Conservation (phyloP, 768 basidiomycete species). For the Vishniacozyma victoriae region DNA sequence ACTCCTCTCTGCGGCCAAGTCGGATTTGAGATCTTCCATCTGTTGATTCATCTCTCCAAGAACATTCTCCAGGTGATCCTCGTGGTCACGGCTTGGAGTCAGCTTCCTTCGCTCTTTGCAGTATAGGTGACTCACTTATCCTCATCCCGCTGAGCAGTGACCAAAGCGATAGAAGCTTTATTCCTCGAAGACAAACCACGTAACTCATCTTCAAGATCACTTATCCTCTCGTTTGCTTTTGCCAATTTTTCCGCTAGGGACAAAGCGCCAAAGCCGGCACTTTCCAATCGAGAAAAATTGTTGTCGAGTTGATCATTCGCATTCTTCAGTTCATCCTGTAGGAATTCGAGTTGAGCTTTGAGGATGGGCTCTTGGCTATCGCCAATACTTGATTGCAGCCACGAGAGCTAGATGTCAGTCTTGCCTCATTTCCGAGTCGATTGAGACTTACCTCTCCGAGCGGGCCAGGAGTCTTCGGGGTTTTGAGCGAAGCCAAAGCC, state of each 20-base stretch:
- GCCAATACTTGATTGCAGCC: slow-evolving; percentile 35
- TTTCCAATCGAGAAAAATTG: slow-evolving; percentile 42
- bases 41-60: slow-evolving; percentile 23
- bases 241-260: slow-evolving; percentile 38
- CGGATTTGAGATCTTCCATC: slow-evolving; percentile 22
- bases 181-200: slow-evolving; percentile 23
- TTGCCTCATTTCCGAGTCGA: neutral
- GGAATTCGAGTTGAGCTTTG: slow-evolving; percentile 31
- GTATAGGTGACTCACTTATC: slow-evolving; percentile 15
- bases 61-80: slow-evolving; percentile 18
- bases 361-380: slow-evolving; percentile 32
- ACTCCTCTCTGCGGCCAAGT: slow-evolving; percentile 16
- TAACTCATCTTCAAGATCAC: slow-evolving; percentile 36
- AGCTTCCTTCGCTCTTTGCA: neutral
- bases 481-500: slow-evolving; percentile 28
- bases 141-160: slow-evolving; percentile 24
- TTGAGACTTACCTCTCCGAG: slow-evolving; percentile 27
- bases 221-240: slow-evolving; percentile 26
- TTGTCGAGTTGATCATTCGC: slow-evolving; percentile 39
- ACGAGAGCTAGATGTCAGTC: slow-evolving; percentile 26
- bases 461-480: slow-evolving; percentile 38
- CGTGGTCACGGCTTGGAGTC: slow-evolving; percentile 11
- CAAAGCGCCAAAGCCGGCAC: slow-evolving; percentile 35
- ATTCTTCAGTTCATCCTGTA: slow-evolving; percentile 32
- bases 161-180: slow-evolving; percentile 28